Evolutionary conservation across 2,329 filamentous ascomycete genomes (phyloP).

Genomic region (Calonectria naviculata): DNA sequence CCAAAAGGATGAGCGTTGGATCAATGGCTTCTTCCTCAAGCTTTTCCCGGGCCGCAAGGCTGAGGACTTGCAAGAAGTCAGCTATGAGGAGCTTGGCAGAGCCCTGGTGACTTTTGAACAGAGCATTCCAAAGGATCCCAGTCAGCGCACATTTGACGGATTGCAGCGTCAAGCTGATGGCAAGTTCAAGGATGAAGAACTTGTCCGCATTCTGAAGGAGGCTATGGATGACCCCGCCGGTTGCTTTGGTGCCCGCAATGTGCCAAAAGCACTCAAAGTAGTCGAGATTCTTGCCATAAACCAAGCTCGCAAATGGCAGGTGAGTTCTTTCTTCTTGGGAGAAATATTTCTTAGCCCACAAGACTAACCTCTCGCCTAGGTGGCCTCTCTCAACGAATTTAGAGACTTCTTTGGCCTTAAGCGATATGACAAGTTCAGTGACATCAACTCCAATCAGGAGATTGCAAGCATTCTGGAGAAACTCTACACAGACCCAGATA

Average conservation of each 20-base stretch:
- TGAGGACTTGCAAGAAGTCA: slow-evolving; percentile 52
- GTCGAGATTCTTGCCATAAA: slow-evolving; percentile 73
- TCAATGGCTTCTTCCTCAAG: slow-evolving; percentile 60
- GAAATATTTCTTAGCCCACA: too few relatives aligned
- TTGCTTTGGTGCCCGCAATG: slow-evolving; percentile 67
- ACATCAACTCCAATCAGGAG: slow-evolving; percentile 68
- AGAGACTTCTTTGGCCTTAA: slow-evolving; percentile 66
- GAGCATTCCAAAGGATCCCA: slow-evolving; percentile 50
- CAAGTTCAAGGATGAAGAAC: slow-evolving; percentile 66
- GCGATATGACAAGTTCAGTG: slow-evolving; percentile 50
- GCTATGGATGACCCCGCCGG: slow-evolving; percentile 72
- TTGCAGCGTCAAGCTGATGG: slow-evolving; percentile 61
- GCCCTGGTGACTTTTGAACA: slow-evolving; percentile 32
- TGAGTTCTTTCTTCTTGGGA: not conserved
- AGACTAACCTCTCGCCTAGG: not conserved
- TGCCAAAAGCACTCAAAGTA: slow-evolving; percentile 67
- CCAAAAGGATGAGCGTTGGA: slow-evolving; percentile 71
- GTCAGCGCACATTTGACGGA: slow-evolving; percentile 59
- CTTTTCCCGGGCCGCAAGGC: slow-evolving; percentile 40
- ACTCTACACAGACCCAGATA: slow-evolving; percentile 72
- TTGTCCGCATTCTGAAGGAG: slow-evolving; percentile 65
- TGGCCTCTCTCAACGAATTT: slow-evolving; percentile 73
- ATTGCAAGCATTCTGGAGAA: slow-evolving; percentile 66
- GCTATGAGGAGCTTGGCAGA: slow-evolving; percentile 34
- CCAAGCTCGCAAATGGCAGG: slow-evolving; percentile 70